Base-by-base conservation (phyloP, 192 early-diverging fungal species). In the Powellomyces hirtus region DNA sequence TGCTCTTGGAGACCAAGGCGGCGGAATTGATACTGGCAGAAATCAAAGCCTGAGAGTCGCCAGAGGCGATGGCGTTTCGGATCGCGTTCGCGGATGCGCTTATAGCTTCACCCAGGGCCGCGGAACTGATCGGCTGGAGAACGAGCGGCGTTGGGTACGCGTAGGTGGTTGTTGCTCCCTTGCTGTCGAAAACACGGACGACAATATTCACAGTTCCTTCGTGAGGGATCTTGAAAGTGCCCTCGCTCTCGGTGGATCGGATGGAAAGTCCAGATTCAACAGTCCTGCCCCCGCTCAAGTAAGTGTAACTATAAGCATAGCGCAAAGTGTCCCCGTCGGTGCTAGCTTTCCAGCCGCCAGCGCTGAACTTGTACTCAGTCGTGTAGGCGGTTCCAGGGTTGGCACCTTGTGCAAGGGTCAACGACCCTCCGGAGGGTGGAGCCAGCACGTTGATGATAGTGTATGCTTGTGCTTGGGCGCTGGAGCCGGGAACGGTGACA, bases 341-440 rank as follows among this genome's bases (percentile, higher is more conserved):
- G 20, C n/a, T 38, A 7, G 38, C 18, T 4, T 2, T 33, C 53
- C 53, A 56, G 22, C 3, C 3, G 59, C 29, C 53, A 18, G 36
- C 59, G 10, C 1, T 1, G 13, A 60, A 24, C 18, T 11, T 3
- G 38, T 26, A 60, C 34, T 36, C 29, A 20, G 36, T 20, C 13
- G 37, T 38, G 59, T 38, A 60, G 10, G 59, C 59, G 5, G 53
- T 56, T 56, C 53, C 53, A 13, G 59, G 53, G 53, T 18, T 18
- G 53, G 18, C 33, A 38, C 16, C 59, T 14, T 7, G 51, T 8
- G 51, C 29, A 26, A 38, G 36, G 8, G 3, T 40, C 14, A 36
- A 29, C 1, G 31, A 4, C 4, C 59, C 59, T 1, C 34, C 38
- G 36, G 59, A 38, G 2, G 59, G 59, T n/a, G 59, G 36, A 27